Evolutionary conservation across 2,329 filamentous ascomycete species (phyloP).

Genomic region (Whalleya microplaca): DNA sequence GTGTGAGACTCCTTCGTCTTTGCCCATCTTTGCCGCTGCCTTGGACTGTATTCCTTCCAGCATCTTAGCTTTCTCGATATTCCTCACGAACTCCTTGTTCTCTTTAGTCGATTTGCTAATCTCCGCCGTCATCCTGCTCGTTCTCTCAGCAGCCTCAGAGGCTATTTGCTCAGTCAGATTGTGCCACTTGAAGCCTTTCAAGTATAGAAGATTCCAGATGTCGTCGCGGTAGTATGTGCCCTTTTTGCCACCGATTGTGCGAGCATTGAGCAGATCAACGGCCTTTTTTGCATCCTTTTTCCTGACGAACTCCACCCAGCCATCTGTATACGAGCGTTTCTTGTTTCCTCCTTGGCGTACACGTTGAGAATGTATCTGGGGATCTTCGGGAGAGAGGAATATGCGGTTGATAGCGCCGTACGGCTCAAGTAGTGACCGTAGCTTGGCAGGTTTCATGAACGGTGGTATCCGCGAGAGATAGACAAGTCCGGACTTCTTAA

Average conservation of each 20-base stretch:
- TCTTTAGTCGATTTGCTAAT: slow-evolving; percentile 75
- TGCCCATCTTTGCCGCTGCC: slow-evolving; percentile 50
- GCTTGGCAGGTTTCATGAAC: slow-evolving; percentile 83
- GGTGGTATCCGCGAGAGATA: slow-evolving; percentile 85
- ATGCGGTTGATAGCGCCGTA: slow-evolving; percentile 70
- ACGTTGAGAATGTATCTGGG: slow-evolving; percentile 65
- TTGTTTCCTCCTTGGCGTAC: slow-evolving; percentile 79
- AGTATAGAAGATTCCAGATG: slow-evolving; percentile 81
- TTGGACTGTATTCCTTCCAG: slow-evolving; percentile 72
- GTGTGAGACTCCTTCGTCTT: slow-evolving; percentile 20
- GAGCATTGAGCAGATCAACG: slow-evolving; percentile 76
- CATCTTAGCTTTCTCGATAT: slow-evolving; percentile 81
- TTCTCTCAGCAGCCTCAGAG: slow-evolving; percentile 78
- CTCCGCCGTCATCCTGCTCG: slow-evolving; percentile 76
- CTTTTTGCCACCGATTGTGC: slow-evolving; percentile 82
- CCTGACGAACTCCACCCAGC: slow-evolving; percentile 81
- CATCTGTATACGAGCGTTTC: slow-evolving; percentile 79
- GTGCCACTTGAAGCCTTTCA: slow-evolving; percentile 82
- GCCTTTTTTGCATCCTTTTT: slow-evolving; percentile 79
- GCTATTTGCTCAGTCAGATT: slow-evolving; percentile 77
- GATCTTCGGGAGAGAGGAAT: slow-evolving; percentile 49
- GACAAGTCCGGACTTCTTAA: slow-evolving; percentile 76
- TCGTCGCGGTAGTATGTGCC: slow-evolving; percentile 83
- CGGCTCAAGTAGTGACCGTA: slow-evolving; percentile 73
- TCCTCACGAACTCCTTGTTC: slow-evolving; percentile 80